These are phyloP conservation scores for Alternaria sp. DNA, from an alignment of 2,329 filamentous ascomycete species.

Conservation along the genomic window DNA sequence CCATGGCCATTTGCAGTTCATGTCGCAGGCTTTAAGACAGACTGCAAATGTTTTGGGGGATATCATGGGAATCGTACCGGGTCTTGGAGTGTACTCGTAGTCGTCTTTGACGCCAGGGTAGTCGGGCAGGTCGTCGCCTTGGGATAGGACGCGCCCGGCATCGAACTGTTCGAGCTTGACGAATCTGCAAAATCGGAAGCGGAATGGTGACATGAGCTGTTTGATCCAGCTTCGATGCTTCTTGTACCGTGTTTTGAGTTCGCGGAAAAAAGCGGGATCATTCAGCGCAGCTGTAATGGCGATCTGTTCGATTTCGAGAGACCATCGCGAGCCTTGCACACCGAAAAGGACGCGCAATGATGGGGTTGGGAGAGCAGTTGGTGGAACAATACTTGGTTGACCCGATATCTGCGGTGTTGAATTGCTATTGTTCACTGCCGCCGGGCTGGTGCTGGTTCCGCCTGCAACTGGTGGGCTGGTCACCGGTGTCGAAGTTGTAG, in stretches of 20 bases:
- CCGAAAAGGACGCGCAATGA: not conserved
- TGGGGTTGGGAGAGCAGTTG: too few relatives aligned
- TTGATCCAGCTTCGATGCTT: not conserved
- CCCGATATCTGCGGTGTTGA: fast-evolving
- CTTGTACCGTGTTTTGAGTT: not conserved
- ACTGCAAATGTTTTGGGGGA: not conserved
- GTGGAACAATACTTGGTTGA: not conserved
- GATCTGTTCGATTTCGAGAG: not conserved
- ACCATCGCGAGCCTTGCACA: not conserved
- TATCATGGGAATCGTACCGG: not conserved
- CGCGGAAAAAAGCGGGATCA: not conserved
- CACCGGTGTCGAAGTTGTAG: too few relatives aligned
- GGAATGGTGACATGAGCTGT: not conserved
- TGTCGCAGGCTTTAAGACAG: not conserved
- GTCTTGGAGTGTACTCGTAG: not conserved
- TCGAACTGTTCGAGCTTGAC: not conserved
- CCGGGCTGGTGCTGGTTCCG: not conserved
- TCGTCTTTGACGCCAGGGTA: not conserved
- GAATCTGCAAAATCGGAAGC: not conserved
- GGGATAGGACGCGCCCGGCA: not conserved
- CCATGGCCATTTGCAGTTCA: not conserved
- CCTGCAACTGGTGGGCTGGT: too few relatives aligned
- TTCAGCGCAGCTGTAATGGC: not conserved
- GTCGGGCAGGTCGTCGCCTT: not conserved
- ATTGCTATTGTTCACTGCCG: fast-evolving